phyloP scores from a whole-genome alignment of 495 filamentous ascomycete species.

The Aspergillus haitiensis region DNA sequence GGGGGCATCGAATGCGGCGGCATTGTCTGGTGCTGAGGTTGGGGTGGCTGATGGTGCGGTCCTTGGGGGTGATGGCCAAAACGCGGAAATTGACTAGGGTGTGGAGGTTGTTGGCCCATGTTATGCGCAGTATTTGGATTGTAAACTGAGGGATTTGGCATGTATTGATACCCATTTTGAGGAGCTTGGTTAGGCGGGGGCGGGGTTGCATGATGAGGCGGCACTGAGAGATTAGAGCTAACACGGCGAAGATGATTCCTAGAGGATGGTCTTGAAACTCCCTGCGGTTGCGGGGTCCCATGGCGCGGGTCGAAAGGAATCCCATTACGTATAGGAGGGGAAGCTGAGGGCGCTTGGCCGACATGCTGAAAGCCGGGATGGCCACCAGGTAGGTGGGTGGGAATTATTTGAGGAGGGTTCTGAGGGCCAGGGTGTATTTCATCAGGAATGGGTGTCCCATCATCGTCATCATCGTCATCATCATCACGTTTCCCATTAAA shows the following conservation, averaged over 20 bases:
- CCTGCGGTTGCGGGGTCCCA: slow-evolving; percentile 77
- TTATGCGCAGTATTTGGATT: slow-evolving; percentile 62
- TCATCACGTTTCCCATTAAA: slow-evolving; percentile 82
- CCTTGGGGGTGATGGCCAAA: slow-evolving; percentile 43
- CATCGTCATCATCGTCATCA: slow-evolving; percentile 82
- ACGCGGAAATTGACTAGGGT: slow-evolving; percentile 49
- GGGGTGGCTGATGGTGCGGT: slow-evolving; percentile 39
- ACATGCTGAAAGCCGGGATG: slow-evolving; percentile 76
- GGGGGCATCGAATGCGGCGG: slow-evolving; percentile 35
- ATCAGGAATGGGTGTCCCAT: slow-evolving; percentile 62
- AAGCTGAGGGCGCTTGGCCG: slow-evolving; percentile 81
- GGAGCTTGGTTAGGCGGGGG: slow-evolving; percentile 59
- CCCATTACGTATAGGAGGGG: slow-evolving; percentile 85
- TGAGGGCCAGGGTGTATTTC: slow-evolving; percentile 50
- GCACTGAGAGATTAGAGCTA: slow-evolving; percentile 72
- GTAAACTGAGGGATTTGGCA: slow-evolving; percentile 83
- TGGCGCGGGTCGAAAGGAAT: slow-evolving; percentile 69
- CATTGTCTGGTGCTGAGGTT: slow-evolving; percentile 36
- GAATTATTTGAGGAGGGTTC: slow-evolving; percentile 60
- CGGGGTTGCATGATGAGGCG: slow-evolving; percentile 57
- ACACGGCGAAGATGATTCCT: slow-evolving; percentile 73
- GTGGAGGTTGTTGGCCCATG: slow-evolving; percentile 42
- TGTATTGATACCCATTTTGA: slow-evolving; percentile 78
- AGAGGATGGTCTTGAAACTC: slow-evolving; percentile 75
- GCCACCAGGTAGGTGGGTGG: slow-evolving; percentile 68